Evolutionary conservation across 2,329 filamentous ascomycete genomes (phyloP).

Genomic region (Exophiala aquamarina): DNA sequence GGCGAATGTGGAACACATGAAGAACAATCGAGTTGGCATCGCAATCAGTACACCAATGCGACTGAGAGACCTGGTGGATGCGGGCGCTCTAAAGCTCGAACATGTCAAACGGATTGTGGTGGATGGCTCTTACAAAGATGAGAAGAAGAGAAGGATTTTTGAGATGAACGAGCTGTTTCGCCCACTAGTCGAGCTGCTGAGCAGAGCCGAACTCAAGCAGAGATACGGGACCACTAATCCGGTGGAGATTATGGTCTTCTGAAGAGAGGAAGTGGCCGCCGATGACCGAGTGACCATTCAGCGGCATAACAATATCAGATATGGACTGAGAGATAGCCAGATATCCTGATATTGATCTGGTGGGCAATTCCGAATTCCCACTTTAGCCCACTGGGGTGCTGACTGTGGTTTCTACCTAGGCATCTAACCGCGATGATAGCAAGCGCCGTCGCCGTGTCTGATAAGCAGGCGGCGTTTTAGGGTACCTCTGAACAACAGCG

Average conservation of each 20-base stretch:
- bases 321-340: no score
- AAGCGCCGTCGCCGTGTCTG: no score
- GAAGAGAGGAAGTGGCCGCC: not conserved
- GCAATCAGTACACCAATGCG: constrained; percentile 87
- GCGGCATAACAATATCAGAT: no score
- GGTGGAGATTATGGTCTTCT: constrained; percentile 26
- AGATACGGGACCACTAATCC: constrained; percentile 12
- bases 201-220: constrained; percentile 60
- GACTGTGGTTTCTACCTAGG: no score
- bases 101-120: constrained; percentile 78
- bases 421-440: no score
- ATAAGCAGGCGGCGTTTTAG: not conserved
- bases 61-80: constrained; percentile 76
- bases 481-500: no score
- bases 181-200: constrained; percentile 73
- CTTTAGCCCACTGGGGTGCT: no score
- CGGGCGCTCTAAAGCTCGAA: constrained; percentile 70
- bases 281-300: no score
- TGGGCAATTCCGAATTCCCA: no score
- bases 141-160: constrained; percentile 89
- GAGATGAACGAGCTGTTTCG: constrained; percentile 94
- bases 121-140: constrained; percentile 89
- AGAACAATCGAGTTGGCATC: constrained; percentile 71
- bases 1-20: constrained; percentile 76
- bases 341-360: no score